These are phyloP conservation scores for Cyclotella cryptica DNA, from an alignment of 108 stramenopile genomes.

Conservation along the genomic window DNA sequence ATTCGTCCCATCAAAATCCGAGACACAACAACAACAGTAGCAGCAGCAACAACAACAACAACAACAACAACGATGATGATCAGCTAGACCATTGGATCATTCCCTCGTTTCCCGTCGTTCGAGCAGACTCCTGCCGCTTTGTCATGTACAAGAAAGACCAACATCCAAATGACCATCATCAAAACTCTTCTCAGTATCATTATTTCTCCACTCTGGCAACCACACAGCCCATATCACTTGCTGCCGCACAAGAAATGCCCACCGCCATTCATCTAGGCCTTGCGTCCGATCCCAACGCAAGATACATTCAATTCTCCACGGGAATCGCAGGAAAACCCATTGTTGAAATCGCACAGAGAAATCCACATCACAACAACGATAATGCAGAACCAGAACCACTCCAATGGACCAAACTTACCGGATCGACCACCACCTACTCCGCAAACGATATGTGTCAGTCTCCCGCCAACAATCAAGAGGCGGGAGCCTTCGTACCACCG, in stretches of 20 bases:
- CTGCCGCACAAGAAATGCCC: constrained; percentile 33
- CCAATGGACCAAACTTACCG: constrained; percentile 41
- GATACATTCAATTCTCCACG: constrained; percentile 69
- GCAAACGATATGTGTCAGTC: constrained; percentile 73
- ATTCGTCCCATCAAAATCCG: neutral
- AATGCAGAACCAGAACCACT: neutral
- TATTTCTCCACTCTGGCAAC: constrained; percentile 14
- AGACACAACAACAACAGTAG: neutral
- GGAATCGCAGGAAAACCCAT: constrained; percentile 56
- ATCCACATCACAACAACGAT: neutral
- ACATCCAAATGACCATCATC: too few relatives aligned
- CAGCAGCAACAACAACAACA: too few relatives aligned
- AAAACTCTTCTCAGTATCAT: too few relatives aligned
- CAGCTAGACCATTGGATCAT: constrained; percentile 54
- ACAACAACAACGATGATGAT: too few relatives aligned
- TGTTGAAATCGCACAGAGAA: constrained; percentile 36
- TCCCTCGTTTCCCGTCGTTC: constrained; percentile 58
- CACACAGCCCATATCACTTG: constrained; percentile 23
- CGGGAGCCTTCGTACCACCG: constrained; percentile 65
- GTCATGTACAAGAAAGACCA: constrained; percentile 32
- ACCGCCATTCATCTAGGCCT: constrained; percentile 65
- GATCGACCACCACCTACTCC: constrained; percentile 60
- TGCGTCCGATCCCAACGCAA: constrained; percentile 36
- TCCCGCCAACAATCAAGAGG: constrained; percentile 65
- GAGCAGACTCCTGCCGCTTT: constrained; percentile 57